Percentiles rank a stretch among this genome's conserved stretches.
Conservation (phyloP, 345 rosid species). For the Adansonia digitata region DNA sequence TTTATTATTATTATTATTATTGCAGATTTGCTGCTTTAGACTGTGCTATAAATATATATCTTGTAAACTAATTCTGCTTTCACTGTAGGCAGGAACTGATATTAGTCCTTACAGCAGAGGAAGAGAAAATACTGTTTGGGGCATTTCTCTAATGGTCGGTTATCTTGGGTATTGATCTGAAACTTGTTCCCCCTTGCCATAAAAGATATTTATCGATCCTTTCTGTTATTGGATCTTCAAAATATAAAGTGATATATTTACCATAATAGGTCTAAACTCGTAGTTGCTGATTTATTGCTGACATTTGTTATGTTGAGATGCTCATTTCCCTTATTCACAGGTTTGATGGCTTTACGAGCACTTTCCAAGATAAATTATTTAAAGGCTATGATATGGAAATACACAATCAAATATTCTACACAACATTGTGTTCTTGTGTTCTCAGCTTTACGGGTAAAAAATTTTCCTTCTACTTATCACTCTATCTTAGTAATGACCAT, state of each 20-base stretch:
- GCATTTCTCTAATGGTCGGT: constrained; percentile 79
- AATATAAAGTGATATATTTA: not conserved
- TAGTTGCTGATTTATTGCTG: not conserved
- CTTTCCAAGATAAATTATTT: constrained; percentile 90
- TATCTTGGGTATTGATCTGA: constrained; percentile 72
- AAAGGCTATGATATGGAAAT: constrained; percentile 95
- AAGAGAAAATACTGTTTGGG: constrained; percentile 93
- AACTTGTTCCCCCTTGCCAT: constrained; percentile 10
- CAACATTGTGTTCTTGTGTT: constrained; percentile 69
- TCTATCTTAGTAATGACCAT: not conserved
- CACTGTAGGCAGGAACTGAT: constrained; percentile 68
- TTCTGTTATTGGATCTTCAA: not conserved
- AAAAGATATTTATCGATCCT: not conserved
- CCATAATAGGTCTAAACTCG: not conserved
- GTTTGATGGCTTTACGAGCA: constrained; percentile 96
- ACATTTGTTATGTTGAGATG: not conserved
- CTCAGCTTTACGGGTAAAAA: constrained; percentile 75
- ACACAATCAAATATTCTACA: constrained; percentile 95
- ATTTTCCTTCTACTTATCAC: not conserved
- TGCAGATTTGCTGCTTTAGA: not conserved
- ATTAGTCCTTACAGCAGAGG: constrained; percentile 76
- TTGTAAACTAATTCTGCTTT: constrained; percentile 9
- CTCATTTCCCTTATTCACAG: constrained; percentile 33
- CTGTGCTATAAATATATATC: not conserved
- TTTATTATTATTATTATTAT: not conserved